Evolutionary conservation across 176 grass and related monocot species (phyloP), one percentile per base, ranked within the genome.

Genomic region (Carex kokanica): DNA sequence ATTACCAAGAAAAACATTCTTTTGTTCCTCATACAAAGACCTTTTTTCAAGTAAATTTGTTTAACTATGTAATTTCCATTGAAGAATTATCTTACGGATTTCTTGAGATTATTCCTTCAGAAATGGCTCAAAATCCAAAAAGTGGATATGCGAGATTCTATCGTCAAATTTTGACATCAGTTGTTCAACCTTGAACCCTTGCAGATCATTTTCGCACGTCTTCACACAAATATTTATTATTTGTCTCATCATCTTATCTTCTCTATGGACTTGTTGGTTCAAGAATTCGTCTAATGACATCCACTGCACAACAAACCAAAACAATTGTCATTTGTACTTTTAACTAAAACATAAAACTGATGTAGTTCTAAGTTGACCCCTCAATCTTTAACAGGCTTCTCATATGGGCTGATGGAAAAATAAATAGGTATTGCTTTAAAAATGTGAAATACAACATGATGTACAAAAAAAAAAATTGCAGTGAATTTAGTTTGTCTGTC

Each of bases 141-240:
- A 86, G 38, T 91, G 91, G 18, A 94, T 87, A 24, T 84, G 71
- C 31, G 87, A 74, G 68, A 82, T 72, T 83, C 74, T 86, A 18
- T 86, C 70, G 32, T 94, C 85, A 7, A 91, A 85, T 78, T 84
- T 89, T 11, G 89, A 94, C 85, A 86, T 78, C 43, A 91, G 24
- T 49, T 78, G 84, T 17, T 71, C 65, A 81, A 85, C 64, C 8
- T 55, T 70, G 49, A 91, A 86, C 58, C 87, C 89, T 51, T 16
- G 11, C 25, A 74, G 83, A 3, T 75, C 71, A n/a, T 84, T 88
- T 58, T 82, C 79, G 59, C 83, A 77, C 29, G 53, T 70, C 6
- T 86, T 77, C 51, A 84, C 54, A 69, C 89, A 94, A 54, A 88
- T 91, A 38, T 91, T 83, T 34, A 83, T 58, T 60, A 92, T 88